Evolutionary conservation across 2,329 filamentous ascomycete genomes (phyloP).

Genomic region (Aspergillus versicolor): DNA sequence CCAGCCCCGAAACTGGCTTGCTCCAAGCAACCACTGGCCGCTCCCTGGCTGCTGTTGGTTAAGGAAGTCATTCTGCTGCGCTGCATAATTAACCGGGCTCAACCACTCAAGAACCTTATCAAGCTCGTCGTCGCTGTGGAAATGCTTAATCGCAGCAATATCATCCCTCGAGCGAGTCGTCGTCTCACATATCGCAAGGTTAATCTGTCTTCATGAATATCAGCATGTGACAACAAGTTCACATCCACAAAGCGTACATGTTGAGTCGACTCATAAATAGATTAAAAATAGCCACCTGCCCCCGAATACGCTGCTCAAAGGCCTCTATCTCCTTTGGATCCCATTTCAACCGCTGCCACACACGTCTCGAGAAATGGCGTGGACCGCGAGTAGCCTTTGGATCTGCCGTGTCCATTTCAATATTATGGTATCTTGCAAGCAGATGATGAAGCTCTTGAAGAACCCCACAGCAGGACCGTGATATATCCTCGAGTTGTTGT

Average conservation of each 20-base stretch:
- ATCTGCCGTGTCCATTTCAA: neutral
- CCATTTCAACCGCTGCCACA: neutral
- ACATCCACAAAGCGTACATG: neutral
- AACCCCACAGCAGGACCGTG: neutral
- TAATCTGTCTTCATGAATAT: neutral
- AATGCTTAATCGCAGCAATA: neutral
- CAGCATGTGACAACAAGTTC: neutral
- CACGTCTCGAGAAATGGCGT: neutral
- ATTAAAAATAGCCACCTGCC: neutral
- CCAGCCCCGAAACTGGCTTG: conserved; percentile 15
- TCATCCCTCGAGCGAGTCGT: neutral
- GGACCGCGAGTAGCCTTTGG: neutral
- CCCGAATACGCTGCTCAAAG: neutral
- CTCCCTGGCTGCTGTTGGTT: conserved; percentile 14
- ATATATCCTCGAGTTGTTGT: neutral
- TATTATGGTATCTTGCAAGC: neutral
- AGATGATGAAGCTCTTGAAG: neutral
- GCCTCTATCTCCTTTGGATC: neutral
- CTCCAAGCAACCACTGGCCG: conserved; percentile 17
- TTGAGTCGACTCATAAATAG: neutral
- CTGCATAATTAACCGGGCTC: neutral
- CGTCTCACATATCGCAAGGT: neutral
- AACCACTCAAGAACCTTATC: conserved; percentile 6
- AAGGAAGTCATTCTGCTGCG: conserved; percentile 2
- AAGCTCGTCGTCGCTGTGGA: neutral